These are phyloP conservation scores for Medicago truncatula DNA, from an alignment of 306 rosid genomes.

Conservation along the genomic window DNA sequence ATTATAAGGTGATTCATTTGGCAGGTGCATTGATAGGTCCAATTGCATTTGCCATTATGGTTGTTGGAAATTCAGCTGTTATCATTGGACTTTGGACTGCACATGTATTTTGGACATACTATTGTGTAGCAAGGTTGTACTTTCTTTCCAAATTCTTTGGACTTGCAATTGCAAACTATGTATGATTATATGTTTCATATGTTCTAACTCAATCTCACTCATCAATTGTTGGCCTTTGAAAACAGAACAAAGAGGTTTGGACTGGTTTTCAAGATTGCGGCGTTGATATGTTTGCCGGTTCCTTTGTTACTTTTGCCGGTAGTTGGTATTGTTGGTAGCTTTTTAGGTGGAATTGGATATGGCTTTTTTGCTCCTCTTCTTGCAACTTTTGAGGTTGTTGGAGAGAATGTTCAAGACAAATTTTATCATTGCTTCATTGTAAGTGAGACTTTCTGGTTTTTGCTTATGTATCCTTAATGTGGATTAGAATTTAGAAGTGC, in stretches of 20 bases:
- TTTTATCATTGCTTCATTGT: slow-evolving; percentile 68
- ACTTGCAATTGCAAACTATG: slow-evolving; percentile 11
- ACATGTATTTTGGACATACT: slow-evolving; percentile 75
- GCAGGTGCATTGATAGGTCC: slow-evolving; percentile 65
- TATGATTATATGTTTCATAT: slow-evolving; percentile 19
- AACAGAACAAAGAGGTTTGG: slow-evolving; percentile 79
- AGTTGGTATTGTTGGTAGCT: slow-evolving; percentile 65
- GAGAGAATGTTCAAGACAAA: slow-evolving; percentile 51
- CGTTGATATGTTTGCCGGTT: slow-evolving; percentile 63
- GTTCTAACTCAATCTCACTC: slow-evolving; percentile 1
- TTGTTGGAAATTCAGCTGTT: slow-evolving; percentile 65
- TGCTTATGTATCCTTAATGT: slow-evolving; percentile 27
- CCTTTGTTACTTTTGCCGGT: slow-evolving; percentile 69
- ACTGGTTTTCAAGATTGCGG: slow-evolving; percentile 56
- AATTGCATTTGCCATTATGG: slow-evolving; percentile 50
- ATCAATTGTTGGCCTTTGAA: slow-evolving; percentile 32
- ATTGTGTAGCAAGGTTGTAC: slow-evolving; percentile 68
- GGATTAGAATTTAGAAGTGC: background rate
- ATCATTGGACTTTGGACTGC: slow-evolving; percentile 76
- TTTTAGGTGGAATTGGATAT: slow-evolving; percentile 82
- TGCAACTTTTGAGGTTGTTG: slow-evolving; percentile 83
- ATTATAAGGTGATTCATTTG: slow-evolving; percentile 7
- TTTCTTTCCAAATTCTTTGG: slow-evolving; percentile 22
- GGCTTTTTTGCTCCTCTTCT: slow-evolving; percentile 77
- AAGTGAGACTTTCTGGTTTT: slow-evolving; percentile 47